Evolutionary conservation across 2,329 filamentous ascomycete genomes (phyloP).

Genomic region (Ophiocordyceps unilateralis): DNA sequence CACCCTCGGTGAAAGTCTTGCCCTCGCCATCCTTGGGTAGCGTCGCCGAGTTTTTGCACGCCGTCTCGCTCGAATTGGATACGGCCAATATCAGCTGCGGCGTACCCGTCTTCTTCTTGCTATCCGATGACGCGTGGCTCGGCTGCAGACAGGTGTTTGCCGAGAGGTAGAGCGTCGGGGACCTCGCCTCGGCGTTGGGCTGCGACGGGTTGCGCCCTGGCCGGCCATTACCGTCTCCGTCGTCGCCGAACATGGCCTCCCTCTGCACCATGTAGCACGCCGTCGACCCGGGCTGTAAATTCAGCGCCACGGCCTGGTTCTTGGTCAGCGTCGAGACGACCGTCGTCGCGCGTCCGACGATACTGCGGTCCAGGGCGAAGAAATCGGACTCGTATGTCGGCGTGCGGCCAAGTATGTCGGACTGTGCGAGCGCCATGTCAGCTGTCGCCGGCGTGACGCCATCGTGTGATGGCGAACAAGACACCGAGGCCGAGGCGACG

Average conservation of each 20-base stretch:
- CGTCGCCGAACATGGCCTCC: constrained; percentile 8
- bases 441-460: not conserved
- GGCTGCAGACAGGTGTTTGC: constrained; percentile 73
- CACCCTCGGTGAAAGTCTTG: constrained; percentile 47
- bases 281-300: constrained; percentile 44
- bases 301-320: constrained; percentile 42
- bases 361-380: constrained; percentile 38
- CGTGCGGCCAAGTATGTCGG: not conserved
- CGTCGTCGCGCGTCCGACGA: constrained; percentile 42
- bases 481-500: no score
- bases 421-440: not conserved
- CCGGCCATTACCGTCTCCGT: constrained; percentile 2
- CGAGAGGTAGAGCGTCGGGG: constrained; percentile 53
- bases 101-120: constrained; percentile 1
- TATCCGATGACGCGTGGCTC: no score
- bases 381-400: constrained; percentile 42
- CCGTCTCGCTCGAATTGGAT: constrained; percentile 30
- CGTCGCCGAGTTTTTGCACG: constrained; percentile 11
- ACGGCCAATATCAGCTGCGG: constrained; percentile 68
- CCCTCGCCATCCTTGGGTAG: constrained; percentile 9
- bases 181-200: not conserved
- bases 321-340: constrained; percentile 37
- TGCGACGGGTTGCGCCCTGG: not conserved
- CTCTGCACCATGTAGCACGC: constrained; percentile 23
- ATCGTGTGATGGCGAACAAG: not conserved